Conservation (phyloP, 257 asterid species). For the Solanum clarkiae region DNA sequence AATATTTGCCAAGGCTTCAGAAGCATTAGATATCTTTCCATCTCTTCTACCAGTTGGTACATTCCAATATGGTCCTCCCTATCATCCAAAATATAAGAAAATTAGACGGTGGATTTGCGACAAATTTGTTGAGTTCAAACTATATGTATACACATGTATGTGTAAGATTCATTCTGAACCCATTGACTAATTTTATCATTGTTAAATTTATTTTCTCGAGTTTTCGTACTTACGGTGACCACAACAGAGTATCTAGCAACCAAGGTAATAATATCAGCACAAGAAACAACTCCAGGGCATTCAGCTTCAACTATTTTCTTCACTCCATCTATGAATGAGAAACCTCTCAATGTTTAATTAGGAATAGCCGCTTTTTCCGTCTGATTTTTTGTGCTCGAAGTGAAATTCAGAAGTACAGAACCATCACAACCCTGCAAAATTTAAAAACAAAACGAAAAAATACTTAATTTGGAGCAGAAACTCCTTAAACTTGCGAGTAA, state of each 20-base stretch:
- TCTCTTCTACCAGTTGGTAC: conserved; percentile 29
- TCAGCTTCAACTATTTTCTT: conserved; percentile 1
- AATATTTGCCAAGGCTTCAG: conserved; percentile 27
- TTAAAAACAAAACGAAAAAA: not conserved
- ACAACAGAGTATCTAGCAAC: conserved; percentile 15
- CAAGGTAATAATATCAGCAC: conserved; percentile 8
- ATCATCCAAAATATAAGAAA: not conserved
- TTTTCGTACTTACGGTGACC: not conserved
- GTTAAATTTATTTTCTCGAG: not conserved
- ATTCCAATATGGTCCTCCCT: conserved; percentile 21
- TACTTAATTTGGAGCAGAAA: not conserved
- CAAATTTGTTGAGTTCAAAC: not conserved
- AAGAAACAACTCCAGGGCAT: conserved; percentile 10
- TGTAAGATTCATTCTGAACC: not conserved
- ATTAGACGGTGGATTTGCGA: not conserved
- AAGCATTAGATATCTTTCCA: conserved; percentile 11
- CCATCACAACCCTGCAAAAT: conserved; percentile 13
- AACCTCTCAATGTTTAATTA: conserved; percentile 1
- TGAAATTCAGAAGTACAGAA: conserved; percentile 8
- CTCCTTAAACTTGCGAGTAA: not conserved
- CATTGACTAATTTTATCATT: not conserved
- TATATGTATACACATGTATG: not conserved
- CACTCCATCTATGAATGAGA: conserved; percentile 1
- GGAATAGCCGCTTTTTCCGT: conserved; percentile 1
- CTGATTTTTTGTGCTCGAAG: not conserved